Evolutionary conservation across 2,329 filamentous ascomycete genomes (phyloP).

Genomic region (Lecanicillium sp.): DNA sequence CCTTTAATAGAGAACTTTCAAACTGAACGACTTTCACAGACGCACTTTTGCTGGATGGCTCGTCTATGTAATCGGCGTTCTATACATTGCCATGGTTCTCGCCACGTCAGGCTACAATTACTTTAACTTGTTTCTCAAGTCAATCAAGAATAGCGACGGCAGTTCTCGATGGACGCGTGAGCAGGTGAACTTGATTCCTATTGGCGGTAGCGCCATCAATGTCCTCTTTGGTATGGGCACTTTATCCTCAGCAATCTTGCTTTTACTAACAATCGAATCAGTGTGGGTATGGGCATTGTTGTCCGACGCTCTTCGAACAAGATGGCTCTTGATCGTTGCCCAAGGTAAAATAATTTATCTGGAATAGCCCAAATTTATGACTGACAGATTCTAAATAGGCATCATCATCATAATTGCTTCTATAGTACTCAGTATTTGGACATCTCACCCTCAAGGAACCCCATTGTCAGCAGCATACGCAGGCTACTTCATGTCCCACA

Average conservation of each 20-base stretch:
- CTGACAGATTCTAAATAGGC: constrained; percentile 14
- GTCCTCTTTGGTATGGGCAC: constrained; percentile 28
- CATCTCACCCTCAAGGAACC: constrained; percentile 30
- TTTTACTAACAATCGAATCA: constrained; percentile 9
- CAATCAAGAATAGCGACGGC: constrained; percentile 13
- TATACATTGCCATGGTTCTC: constrained; percentile 22
- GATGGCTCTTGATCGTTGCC: constrained; percentile 40
- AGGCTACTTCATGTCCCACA: constrained; percentile 41
- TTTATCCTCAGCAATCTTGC: too few relatives aligned
- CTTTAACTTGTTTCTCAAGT: constrained; percentile 25
- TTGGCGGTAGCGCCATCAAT: constrained; percentile 26
- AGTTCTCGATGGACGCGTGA: constrained; percentile 19
- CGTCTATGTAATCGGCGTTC: constrained; percentile 21
- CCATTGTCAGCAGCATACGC: constrained; percentile 39
- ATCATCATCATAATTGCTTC: constrained; percentile 37
- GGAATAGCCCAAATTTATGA: background rate
- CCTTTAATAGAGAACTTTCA: background rate
- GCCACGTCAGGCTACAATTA: constrained; percentile 25
- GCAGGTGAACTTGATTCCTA: constrained; percentile 44
- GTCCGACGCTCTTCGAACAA: constrained; percentile 38
- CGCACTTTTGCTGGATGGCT: constrained; percentile 20
- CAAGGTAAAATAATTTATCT: constrained; percentile 23
- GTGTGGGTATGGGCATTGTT: constrained; percentile 47
- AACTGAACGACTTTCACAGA: background rate
- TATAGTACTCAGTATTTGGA: constrained; percentile 48